phyloP scores from a whole-genome alignment of 2,329 filamentous ascomycete genomes.

The Monosporascus cannonballus region DNA sequence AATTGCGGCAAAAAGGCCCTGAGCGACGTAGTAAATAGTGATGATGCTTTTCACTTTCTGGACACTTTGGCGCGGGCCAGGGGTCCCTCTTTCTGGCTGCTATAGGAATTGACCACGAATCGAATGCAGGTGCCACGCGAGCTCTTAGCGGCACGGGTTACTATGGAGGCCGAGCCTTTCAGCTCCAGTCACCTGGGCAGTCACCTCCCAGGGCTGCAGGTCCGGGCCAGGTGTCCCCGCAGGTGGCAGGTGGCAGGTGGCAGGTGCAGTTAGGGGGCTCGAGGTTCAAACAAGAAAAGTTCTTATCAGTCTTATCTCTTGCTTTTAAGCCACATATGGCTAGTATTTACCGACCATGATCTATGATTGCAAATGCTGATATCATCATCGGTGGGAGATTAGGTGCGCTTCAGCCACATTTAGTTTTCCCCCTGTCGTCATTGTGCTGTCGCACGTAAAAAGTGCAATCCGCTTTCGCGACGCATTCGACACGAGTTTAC shows the following conservation, averaged over 20 bases:
- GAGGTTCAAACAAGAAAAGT: too few relatives aligned
- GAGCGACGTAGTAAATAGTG: conserved; percentile 5
- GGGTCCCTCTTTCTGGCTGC: neutral
- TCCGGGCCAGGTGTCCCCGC: too few relatives aligned
- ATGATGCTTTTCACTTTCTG: conserved; percentile 8
- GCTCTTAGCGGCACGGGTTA: neutral
- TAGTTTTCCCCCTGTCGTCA: conserved; percentile 1
- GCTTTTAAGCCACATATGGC: too few relatives aligned
- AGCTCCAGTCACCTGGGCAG: neutral
- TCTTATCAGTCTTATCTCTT: too few relatives aligned
- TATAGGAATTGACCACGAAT: neutral
- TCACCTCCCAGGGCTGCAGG: neutral
- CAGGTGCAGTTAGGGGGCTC: too few relatives aligned
- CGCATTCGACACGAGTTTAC: neutral
- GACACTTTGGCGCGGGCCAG: conserved; percentile 12
- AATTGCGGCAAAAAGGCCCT: conserved; percentile 7
- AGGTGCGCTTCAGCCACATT: conserved; percentile 5
- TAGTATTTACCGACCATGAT: neutral
- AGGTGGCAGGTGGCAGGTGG: too few relatives aligned
- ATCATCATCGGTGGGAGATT: conserved; percentile 2
- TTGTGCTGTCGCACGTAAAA: neutral
- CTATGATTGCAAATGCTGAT: neutral
- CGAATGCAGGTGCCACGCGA: neutral
- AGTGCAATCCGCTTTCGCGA: neutral
- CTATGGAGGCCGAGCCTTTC: neutral